A percentile compares a stretch with the other conserved stretches of the same genome.
Evolutionary conservation across 179 eudicot species (phyloP).

Genomic region (Carnegiea gigantea): DNA sequence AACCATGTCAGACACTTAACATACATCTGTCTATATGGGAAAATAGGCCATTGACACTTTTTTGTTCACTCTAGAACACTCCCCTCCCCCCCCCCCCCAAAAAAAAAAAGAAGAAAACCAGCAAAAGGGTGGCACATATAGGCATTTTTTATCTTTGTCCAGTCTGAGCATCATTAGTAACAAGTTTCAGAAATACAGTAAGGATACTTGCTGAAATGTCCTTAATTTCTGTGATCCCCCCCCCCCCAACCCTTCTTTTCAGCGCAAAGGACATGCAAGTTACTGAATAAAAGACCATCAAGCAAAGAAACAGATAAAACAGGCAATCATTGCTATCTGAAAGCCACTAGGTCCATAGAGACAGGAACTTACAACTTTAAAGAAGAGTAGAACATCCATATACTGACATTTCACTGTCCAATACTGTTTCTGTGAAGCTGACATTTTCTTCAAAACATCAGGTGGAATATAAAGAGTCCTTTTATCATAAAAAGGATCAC

Average conservation of each 20-base stretch:
- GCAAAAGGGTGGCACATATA: too few species aligned
- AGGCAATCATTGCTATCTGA: neutral
- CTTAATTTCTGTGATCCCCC: too few species aligned
- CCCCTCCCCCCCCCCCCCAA: neutral
- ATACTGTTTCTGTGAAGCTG: constrained; percentile 94
- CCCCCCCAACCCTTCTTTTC: too few species aligned
- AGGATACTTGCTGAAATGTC: too few species aligned
- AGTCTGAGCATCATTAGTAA: too few species aligned
- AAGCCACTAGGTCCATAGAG: constrained; percentile 16
- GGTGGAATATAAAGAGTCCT: constrained; percentile 89
- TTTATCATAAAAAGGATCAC: constrained; percentile 74
- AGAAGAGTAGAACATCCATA: constrained; percentile 89
- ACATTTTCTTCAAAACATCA: constrained; percentile 77
- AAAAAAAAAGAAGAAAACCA: too few species aligned
- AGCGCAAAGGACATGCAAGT: neutral
- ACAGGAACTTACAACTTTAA: constrained; percentile 84
- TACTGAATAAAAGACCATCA: constrained; percentile 1
- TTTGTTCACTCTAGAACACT: too few species aligned
- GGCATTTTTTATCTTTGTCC: too few species aligned
- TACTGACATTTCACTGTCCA: constrained; percentile 87
- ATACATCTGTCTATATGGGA: too few species aligned
- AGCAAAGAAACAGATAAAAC: neutral
- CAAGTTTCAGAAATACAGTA: too few species aligned
- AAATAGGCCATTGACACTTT: too few species aligned
- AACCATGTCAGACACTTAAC: too few species aligned